Evolutionary conservation across 371 early-diverging fungal genomes (phyloP), one percentile per base, ranked within the genome.

Genomic region (Nematocida homosporus): DNA sequence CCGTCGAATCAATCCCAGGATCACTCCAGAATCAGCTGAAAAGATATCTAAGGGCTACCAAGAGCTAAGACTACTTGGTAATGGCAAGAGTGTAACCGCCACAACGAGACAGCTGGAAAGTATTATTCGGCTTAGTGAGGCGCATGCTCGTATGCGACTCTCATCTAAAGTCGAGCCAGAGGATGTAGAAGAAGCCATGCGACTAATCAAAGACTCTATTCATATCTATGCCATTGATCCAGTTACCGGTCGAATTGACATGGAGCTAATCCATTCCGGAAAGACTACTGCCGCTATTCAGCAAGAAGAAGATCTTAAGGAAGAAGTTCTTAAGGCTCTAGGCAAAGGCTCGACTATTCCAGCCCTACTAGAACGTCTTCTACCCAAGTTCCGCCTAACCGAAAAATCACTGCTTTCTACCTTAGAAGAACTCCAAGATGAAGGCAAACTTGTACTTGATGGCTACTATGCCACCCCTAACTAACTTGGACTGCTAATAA

Each of bases 81-180:
- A 77, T 53, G 88, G 87, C 25, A 90, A 89, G 59, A 89, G 90
- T 30, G 88, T 96, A 35, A 91, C 93, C 18, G 95, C 95, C 0
- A 99, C 99, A 0, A 95, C 97, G 1, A 88, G 98, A 65, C 98
- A 98, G 85, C 86, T 99, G 37, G 99, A 99, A 86, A 91, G 92
- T 27, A 89, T 99, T 89, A 93, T 99, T 79, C 90, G 99, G 54
- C 87, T 99, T 81, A 86, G 94, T 23, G 99, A 99, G 82, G 98
- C 97, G 1, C 93, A 94, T 79, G 99, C 98, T 63, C 87, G 88
- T 78, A 91, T 97, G 92, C 86, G 90, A 85, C 81, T 93, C 29
- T 88, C 89, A 5, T 30, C 77, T 1, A 78, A 80, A 0, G 93
- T 94, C 0, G 89, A 90, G 25, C 81, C 84, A 6, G 56, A 65